Base-by-base conservation (phyloP, 495 filamentous ascomycete species). In the Podospora pseudopauciseta region DNA sequence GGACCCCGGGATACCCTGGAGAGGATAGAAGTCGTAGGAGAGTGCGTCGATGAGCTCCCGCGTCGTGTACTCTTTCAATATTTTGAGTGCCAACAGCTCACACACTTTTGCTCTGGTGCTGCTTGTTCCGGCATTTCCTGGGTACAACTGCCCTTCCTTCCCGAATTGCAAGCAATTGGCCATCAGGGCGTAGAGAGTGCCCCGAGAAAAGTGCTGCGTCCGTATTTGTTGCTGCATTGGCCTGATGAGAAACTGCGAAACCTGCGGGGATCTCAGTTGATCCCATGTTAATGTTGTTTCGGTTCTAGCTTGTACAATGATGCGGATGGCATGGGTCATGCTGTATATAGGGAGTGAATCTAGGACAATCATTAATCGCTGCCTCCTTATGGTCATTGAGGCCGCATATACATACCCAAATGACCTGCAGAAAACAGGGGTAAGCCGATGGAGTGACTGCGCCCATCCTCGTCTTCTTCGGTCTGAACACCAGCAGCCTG, bases 221-320 rank as follows among this genome's bases (percentile, higher is more conserved):
- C 87, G 86, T 53, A 96, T 91, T 72, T 93, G 90, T 69, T 93
- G 91, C 77, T 93, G 92, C 81, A 88, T 86, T 2, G 94, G 94
- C 81, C 97, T 98, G 72, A 97, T 85, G 26, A 98, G 84, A 75
- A 98, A 98, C 77, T 96, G 93, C 18, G 92, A 97, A 44, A 98
- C 90, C 75, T 98, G 94, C 6, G 94, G 94, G 11, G 94, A 96
- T 62, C 94, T 87, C 68, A 98, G 82, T 78, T 98, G 94, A 68
- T 97, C 94, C 93, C 93, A 98, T n/a, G 91, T 89, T 63, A 98
- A 79, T 0, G 91, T 94, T 4, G 94, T 97, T 78, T 98, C 94
- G 78, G 92, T 94, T 76, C 90, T 86, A 23, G 91, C 83, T 63
- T 90, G 84, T 59, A 98, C 88, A 56, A 97, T 81, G 20, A 91